Evolutionary conservation across 345 rosid genomes (phyloP), one percentile per base, ranked within the genome.

Genomic region (Gossypium ekmanianum): DNA sequence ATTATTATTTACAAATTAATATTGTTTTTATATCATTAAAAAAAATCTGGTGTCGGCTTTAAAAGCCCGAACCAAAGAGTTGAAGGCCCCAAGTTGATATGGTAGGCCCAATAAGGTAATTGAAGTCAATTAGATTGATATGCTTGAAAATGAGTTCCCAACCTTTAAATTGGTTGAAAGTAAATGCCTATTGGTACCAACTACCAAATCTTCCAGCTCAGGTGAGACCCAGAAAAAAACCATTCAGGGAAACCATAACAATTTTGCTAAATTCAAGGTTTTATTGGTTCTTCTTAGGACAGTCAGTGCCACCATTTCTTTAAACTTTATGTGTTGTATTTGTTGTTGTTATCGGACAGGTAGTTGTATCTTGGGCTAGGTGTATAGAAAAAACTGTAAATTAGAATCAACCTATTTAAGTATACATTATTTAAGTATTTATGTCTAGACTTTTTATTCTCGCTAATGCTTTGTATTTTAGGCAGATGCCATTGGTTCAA

Each of bases 141-240:
- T 24, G 34, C 63, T 59, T 59, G 63, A 64, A 12, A 64, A 64
- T n/a, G 68, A 64, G 68, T 41, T 41, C 12, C 50, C 16, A 64
- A 64, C 68, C 26, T 41, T 64, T 41, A 64, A 41, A 64, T n/a
- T n/a, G 68, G 14, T 64, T 41, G 68, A 11, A n/a, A 64, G 50
- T 64, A 41, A 41, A 20, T 43, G 50, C 18, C 50, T 41, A 59
- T 41, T 41, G 68, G 68, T 41, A 64, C 66, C 63, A 59, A 59
- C 63, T 59, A 59, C 68, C 50, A 41, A 20, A 64, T 41, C 68
- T 41, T n/a, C 50, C 68, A 64, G 16, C 20, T 64, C 39, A 59
- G 17, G 14, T 61, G 48, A n/a, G 50, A 41, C 50, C 50, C 50
- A 39, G 13, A 63, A 16, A 62, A 34, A 4, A 62, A 34, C 6